Percentiles rank a stretch among this genome's conserved stretches.
phyloP scores from a whole-genome alignment of 2,329 filamentous ascomycete species.

The Fusarium concolor region DNA sequence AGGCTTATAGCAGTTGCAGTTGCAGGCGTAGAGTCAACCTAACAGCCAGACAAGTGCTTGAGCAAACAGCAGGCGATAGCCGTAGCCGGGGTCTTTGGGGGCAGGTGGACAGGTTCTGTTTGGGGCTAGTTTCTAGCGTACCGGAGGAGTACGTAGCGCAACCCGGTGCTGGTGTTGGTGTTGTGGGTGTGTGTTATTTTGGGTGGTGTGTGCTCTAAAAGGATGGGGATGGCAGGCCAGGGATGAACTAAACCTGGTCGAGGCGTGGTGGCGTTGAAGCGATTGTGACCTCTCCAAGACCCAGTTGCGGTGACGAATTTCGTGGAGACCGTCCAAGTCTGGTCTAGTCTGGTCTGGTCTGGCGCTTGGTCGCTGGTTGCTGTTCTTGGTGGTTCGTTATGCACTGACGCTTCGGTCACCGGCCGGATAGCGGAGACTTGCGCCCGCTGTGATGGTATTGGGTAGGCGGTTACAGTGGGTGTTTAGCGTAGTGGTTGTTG shows the following conservation, averaged over 20 bases:
- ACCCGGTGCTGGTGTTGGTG: constrained; percentile 22
- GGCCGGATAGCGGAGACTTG: constrained; percentile 39
- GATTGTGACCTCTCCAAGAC: constrained; percentile 34
- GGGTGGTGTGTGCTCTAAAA: constrained; percentile 20
- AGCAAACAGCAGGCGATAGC: constrained; percentile 34
- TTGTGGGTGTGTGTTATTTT: constrained; percentile 30
- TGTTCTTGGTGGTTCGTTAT: constrained; percentile 10
- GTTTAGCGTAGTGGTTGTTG: constrained; percentile 15
- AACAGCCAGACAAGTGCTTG: constrained; percentile 6
- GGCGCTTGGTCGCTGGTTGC: not conserved
- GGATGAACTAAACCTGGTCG: constrained; percentile 42
- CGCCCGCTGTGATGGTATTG: constrained; percentile 35
- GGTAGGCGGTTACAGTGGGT: constrained; percentile 26
- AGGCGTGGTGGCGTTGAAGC: constrained; percentile 45
- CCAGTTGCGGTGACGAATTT: constrained; percentile 47
- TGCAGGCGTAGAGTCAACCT: constrained; percentile 28
- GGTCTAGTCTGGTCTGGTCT: constrained; percentile 14
- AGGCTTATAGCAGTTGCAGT: constrained; percentile 46
- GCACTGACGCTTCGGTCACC: constrained; percentile 38
- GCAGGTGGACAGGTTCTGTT: constrained; percentile 44
- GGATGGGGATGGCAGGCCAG: constrained; percentile 30
- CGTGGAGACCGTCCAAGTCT: constrained; percentile 37
- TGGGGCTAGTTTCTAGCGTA: constrained; percentile 44
- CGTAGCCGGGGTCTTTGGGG: constrained; percentile 28
- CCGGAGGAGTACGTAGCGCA: constrained; percentile 34